These are phyloP conservation scores for Lodderomyces parapsilosis DNA, from an alignment of 1,139 yeast genomes.

Conservation along the genomic window DNA sequence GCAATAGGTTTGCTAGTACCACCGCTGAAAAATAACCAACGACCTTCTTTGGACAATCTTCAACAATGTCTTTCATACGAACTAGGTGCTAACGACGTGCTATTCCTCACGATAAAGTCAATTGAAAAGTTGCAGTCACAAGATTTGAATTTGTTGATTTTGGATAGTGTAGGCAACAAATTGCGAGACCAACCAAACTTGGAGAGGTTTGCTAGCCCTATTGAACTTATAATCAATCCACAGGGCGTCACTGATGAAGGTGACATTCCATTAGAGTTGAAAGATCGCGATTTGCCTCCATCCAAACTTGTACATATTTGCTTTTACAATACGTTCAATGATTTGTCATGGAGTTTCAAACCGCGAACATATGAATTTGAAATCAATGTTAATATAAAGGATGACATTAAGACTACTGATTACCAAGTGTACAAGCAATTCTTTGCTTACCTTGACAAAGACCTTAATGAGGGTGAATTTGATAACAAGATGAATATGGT, in stretches of 20 bases:
- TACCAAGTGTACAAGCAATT: constrained; percentile 37
- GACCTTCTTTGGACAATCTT: constrained; percentile 27
- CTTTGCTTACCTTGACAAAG: constrained; percentile 17
- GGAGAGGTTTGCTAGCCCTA: constrained; percentile 8
- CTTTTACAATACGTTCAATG: constrained; percentile 43
- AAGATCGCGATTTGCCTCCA: neutral
- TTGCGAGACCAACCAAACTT: constrained; percentile 34
- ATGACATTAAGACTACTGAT: constrained; percentile 35
- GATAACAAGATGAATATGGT: constrained; percentile 29
- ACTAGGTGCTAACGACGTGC: constrained; percentile 38
- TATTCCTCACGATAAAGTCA: constrained; percentile 30
- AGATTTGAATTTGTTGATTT: constrained; percentile 32
- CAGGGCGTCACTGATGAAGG: neutral
- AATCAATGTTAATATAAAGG: constrained; percentile 31
- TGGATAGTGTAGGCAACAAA: constrained; percentile 38
- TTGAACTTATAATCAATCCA: constrained; percentile 1
- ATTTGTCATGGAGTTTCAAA: constrained; percentile 44
- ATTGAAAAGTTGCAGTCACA: constrained; percentile 37
- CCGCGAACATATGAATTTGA: constrained; percentile 34
- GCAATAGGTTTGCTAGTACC: constrained; percentile 5
- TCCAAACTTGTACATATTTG: constrained; percentile 30
- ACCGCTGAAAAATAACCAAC: constrained; percentile 7
- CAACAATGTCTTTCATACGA: constrained; percentile 39
- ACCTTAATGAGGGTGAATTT: constrained; percentile 17
- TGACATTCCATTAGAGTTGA: neutral